Evolutionary conservation across 345 rosid genomes (phyloP).

Genomic region (thale cress (Arabidopsis thaliana)): TAIR10.1 NC_003074.8:5733501-5734000

Average conservation of each 20-base stretch:
- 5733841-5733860: slow-evolving; percentile 46
- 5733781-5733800: not conserved
- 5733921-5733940: slow-evolving; percentile 54
- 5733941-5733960: slow-evolving; percentile 1
- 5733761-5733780: not conserved
- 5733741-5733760: slow-evolving; percentile 15
- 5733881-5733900: slow-evolving; percentile 66
- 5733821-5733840: not conserved
- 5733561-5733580: slow-evolving; percentile 75
- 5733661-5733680: slow-evolving; percentile 75
- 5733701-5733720: not conserved
- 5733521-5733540: slow-evolving; percentile 20
- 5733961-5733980: not conserved
- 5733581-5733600: slow-evolving; percentile 92
- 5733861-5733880: slow-evolving; percentile 52
- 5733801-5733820: not conserved
- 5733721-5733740: slow-evolving; percentile 8
- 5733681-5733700: slow-evolving; percentile 15
- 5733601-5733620: slow-evolving; percentile 67
- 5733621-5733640: slow-evolving; percentile 84
- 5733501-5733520: slow-evolving; percentile 16
- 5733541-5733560: slow-evolving; percentile 17
- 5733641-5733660: slow-evolving; percentile 65
- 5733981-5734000: slow-evolving; percentile 32
- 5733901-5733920: slow-evolving; percentile 81